Base-by-base conservation (phyloP, 305 asterid species). In the Fraxinus greggii region DNA sequence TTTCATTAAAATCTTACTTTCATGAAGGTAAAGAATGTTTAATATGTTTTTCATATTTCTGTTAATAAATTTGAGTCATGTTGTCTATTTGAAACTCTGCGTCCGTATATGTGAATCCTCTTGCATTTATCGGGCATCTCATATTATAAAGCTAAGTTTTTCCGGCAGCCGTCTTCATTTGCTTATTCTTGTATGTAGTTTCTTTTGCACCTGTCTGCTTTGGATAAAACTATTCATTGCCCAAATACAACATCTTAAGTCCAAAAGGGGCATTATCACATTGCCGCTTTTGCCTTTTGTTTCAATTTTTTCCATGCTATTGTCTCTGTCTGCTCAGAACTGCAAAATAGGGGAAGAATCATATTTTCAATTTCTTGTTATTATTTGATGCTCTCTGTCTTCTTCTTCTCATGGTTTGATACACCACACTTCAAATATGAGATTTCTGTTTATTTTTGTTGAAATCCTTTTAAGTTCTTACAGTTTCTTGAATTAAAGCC, bases 331-430 rank as follows among this genome's bases (percentile, higher is more conserved):
- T 92, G 89, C 87, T 85, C 86, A 88, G 80, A 86, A 82, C 97
- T 92, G 87, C 92, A 88, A 92, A 70, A 93, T 94, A 98, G 97
- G 88, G 90, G 89, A 89, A 91, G 95, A 93, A 93, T 94, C 97
- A 89, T 88, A 87, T 93, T 90, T 91, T 83, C 90, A 92, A 86
- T 93, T 94, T 91, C 95, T 90, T 89, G 93, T 88, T 92, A 93
- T 91, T 87, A 92, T 93, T 88, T 92, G 94, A 94, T 87, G 38
- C 92, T 92, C 83, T 83, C 73, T 70, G 76, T 88, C 83, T 51
- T 80, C 85, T 56, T 56, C 67, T 79, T 78, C 77, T 72, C 84
- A 69, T 86, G 86, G 86, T 83, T 84, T 83, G 72, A 81, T 79
- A 79, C 80, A 74, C 24, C 85, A 26, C 29, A 65, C 61, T 67